Evolutionary conservation across 1,284 basidiomycete genomes (phyloP).

Genomic region (Termitomyces sp.): DNA sequence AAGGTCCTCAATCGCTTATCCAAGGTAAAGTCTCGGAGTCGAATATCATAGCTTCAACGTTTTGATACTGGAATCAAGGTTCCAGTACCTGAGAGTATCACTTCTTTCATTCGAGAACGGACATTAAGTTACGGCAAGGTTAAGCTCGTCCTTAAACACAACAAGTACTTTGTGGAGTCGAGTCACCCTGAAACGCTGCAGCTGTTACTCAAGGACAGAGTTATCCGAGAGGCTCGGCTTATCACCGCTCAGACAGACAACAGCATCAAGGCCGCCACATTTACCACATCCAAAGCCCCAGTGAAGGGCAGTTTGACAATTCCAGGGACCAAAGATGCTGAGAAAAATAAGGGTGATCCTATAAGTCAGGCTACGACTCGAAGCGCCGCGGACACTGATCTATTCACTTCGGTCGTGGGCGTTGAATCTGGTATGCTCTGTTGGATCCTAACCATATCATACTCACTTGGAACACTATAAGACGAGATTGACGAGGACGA

Average conservation of each 20-base stretch:
- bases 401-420: conserved; percentile 89
- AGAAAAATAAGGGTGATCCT: conserved; percentile 59
- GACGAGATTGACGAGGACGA: conserved; percentile 97
- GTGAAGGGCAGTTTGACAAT: conserved; percentile 78
- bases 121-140: conserved; percentile 96
- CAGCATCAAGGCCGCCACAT: conserved; percentile 72
- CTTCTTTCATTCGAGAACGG: conserved; percentile 81
- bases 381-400: conserved; percentile 56
- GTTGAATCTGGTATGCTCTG: conserved; percentile 73
- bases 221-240: conserved; percentile 80
- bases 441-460: conserved; percentile 4
- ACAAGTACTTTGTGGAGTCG: conserved; percentile 94
- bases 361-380: conserved; percentile 29
- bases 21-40: conserved; percentile 49
- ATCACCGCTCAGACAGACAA: conserved; percentile 57
- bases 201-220: conserved; percentile 76
- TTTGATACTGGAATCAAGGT: conserved; percentile 46
- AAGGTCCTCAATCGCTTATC: conserved; percentile 83
- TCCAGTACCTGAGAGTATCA: conserved; percentile 82
- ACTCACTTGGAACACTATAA: conserved; percentile 26
- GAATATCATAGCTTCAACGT: background rate
- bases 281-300: conserved; percentile 81
- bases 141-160: conserved; percentile 94
- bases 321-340: conserved; percentile 74
- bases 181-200: conserved; percentile 89